Evolutionary conservation across 225 moss, liverwort and hornwort genomes (phyloP).

Genomic region (Bryum argenteum): DNA sequence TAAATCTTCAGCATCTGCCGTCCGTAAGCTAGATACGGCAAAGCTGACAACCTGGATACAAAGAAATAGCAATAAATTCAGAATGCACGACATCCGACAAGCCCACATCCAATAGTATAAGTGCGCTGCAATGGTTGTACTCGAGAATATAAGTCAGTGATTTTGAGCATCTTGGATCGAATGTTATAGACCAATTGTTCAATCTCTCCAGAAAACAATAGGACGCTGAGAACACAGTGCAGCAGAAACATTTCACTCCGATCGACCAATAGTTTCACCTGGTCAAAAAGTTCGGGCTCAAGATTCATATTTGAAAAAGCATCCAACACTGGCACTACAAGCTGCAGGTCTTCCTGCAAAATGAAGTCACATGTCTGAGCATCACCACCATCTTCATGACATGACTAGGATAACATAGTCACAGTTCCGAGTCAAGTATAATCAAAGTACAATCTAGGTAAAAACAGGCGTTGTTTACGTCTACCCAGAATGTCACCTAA

Average conservation of each 20-base stretch:
- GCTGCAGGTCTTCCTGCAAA: conserved; percentile 80
- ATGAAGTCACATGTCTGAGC: conserved; percentile 25
- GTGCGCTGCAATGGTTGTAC: neutral
- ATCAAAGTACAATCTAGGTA: conserved; percentile 1
- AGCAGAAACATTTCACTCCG: neutral
- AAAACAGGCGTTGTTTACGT: conserved; percentile 10
- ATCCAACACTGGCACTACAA: conserved; percentile 82
- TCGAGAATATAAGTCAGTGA: neutral
- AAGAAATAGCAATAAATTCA: conserved; percentile 13
- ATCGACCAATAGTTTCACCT: conserved; percentile 40
- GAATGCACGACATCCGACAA: conserved; percentile 1
- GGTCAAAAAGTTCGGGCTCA: conserved; percentile 72
- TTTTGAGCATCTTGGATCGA: neutral
- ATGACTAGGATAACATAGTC: neutral
- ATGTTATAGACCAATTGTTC: neutral
- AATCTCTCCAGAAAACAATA: conserved; percentile 7
- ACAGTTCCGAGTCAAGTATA: conserved; percentile 9
- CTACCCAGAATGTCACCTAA: conserved; percentile 10
- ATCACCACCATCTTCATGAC: neutral
- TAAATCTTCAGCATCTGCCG: conserved; percentile 85
- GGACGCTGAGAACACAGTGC: conserved; percentile 1
- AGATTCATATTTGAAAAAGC: conserved; percentile 87
- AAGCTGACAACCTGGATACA: conserved; percentile 69
- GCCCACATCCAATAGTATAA: conserved; percentile 13
- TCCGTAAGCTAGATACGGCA: conserved; percentile 73